Conservation (phyloP, 371 early-diverging fungal genomes). For the Thermomucor indicae-seudaticae region DNA sequence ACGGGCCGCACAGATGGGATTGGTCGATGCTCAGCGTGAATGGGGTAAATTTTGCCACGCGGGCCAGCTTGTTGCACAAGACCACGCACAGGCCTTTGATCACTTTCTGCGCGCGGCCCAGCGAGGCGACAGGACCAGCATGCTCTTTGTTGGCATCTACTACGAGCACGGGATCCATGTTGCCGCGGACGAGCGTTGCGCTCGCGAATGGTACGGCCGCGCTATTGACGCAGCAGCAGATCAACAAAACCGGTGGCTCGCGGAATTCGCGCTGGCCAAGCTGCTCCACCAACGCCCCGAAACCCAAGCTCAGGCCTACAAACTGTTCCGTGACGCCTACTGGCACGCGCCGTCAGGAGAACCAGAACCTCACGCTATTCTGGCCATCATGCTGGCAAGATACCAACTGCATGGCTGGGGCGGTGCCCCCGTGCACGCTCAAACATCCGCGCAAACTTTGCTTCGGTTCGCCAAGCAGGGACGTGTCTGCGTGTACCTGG, state of each 20-base stretch:
- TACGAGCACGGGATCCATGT: constrained; percentile 39
- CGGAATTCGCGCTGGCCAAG: constrained; percentile 17
- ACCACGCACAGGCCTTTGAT: constrained; percentile 33
- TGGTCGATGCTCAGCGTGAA: constrained; percentile 24
- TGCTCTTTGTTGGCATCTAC: constrained; percentile 33
- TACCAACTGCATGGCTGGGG: constrained; percentile 42
- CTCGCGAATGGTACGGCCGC: constrained; percentile 27
- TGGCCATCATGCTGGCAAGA: constrained; percentile 30
- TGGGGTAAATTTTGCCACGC: constrained; percentile 32
- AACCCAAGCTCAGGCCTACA: constrained; percentile 7
- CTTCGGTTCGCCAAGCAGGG: constrained; percentile 23
- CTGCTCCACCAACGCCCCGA: constrained; percentile 11
- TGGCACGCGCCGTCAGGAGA: constrained; percentile 5
- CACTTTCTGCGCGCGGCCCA: constrained; percentile 34
- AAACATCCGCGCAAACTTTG: constrained; percentile 22
- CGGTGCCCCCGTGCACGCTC: constrained; percentile 10
- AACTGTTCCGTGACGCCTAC: constrained; percentile 6
- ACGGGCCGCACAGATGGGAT: constrained; percentile 23
- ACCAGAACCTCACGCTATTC: neutral
- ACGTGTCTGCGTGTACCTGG: constrained; percentile 27
- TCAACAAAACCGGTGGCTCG: constrained; percentile 11
- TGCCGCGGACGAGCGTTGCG: constrained; percentile 15
- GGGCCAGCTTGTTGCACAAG: constrained; percentile 26
- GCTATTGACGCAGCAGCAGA: constrained; percentile 18
- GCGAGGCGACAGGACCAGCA: constrained; percentile 25